Conservation (phyloP, 2,329 filamentous ascomycete genomes). For the Alternaria sp. region DNA sequence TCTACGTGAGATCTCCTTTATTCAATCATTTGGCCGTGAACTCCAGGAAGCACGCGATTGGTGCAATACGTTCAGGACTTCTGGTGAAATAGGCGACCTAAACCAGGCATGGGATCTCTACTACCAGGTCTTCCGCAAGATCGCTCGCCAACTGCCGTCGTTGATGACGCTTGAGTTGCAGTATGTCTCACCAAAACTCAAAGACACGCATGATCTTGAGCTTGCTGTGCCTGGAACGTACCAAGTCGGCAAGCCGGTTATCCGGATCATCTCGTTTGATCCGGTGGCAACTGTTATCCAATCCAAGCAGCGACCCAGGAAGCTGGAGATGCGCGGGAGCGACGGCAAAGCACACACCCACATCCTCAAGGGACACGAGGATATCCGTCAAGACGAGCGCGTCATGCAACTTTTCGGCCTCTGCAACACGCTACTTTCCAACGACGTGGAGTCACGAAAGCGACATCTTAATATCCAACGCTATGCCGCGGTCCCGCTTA, state of each 20-base stretch:
- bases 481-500: constrained; percentile 95
- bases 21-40: constrained; percentile 95
- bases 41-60: constrained; percentile 94
- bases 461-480: constrained; percentile 95
- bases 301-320: constrained; percentile 94
- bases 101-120: constrained; percentile 99
- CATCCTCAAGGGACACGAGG: constrained; percentile 96
- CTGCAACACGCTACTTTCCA: constrained; percentile 91
- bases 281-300: constrained; percentile 90
- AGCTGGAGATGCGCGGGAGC: constrained; percentile 85
- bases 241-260: constrained; percentile 78
- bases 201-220: constrained; percentile 84
- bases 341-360: constrained; percentile 90
- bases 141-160: constrained; percentile 90
- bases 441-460: constrained; percentile 96
- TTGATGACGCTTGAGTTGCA: constrained; percentile 91
- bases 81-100: constrained; percentile 89
- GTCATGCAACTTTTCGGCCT: constrained; percentile 99
- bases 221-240: constrained; percentile 97
- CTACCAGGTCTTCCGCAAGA: constrained; percentile 97
- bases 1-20: constrained; percentile 93
- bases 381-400: constrained; percentile 97
- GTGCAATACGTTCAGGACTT: constrained; percentile 89
- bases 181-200: constrained; percentile 94
- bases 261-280: constrained; percentile 89